Base-by-base conservation (phyloP, 1,284 basidiomycete genomes). In the Schizophyllum amplum region DNA sequence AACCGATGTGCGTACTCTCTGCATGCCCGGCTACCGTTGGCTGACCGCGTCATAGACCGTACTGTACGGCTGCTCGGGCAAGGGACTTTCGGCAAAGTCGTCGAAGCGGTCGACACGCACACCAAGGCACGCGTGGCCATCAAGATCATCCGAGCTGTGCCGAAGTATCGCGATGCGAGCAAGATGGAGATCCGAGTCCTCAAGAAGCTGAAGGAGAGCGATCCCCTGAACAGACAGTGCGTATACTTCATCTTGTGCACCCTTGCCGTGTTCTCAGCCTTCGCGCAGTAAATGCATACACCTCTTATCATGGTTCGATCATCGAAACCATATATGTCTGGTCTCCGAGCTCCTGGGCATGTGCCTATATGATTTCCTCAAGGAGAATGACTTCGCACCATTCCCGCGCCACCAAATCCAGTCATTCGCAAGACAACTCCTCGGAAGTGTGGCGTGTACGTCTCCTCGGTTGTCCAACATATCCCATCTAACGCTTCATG, bases 41-140 rank as follows among this genome's bases (percentile, higher is more conserved):
- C 69, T 71, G 51, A 70, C 53, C 21, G 59, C 47, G 52, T 60
- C 46, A 55, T 65, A 94, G 93, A 95, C 80, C 90, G 90, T 60
- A 98, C 96, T 56, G 83, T 95, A 55, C 82, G 86, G 56, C 77
- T 96, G 47, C 79, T 99, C 2, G 97, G 97, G 17, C 97, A 99
- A 75, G 97, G 97, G 5, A 99, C 97, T 5, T 99, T 99, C 68
- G 97, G 97, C 63, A 99, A 99, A 72, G 97, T 99, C 24, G 95
- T 99, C 56, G 93, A 98, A 69, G 94, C 94, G 42, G 73, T 90
- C 66, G 93, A 98, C 74, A 83, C 84, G 42, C 80, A 87, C 63
- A 87, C 81, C 56, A 84, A 86, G 63, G 80, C 78, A 64, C 81
- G 85, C 67, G 96, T 99, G 23, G 97, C 97, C 48, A 94, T 99